Evolutionary conservation across 805 yeast species (phyloP).

Genomic region (Zygosaccharomyces pseudorouxii): DNA sequence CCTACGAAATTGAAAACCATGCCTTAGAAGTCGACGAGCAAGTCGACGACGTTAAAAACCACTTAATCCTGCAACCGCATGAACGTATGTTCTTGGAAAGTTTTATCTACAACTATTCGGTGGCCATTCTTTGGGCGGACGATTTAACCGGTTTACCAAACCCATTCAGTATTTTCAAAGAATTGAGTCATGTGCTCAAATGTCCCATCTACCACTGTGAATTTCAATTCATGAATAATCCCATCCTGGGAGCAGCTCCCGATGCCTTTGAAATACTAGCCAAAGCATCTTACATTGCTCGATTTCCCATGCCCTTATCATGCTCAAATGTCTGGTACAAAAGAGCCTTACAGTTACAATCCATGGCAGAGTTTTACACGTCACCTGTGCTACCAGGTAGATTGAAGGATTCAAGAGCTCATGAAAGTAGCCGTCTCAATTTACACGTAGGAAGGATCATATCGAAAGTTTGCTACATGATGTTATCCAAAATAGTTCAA

Average conservation of each 20-base stretch:
- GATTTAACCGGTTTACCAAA: conserved; percentile 36
- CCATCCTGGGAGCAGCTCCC: conserved; percentile 38
- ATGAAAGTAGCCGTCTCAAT: conserved; percentile 13
- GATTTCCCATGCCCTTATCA: conserved; percentile 17
- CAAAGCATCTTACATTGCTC: conserved; percentile 35
- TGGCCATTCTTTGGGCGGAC: conserved; percentile 37
- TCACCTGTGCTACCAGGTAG: conserved; percentile 11
- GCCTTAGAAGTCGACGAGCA: conserved; percentile 7
- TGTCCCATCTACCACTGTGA: conserved; percentile 37
- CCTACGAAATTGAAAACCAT: conserved; percentile 14
- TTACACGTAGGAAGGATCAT: conserved; percentile 13
- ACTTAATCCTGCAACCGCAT: conserved; percentile 15
- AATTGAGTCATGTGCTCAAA: conserved; percentile 33
- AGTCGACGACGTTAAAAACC: conserved; percentile 4
- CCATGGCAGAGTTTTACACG: conserved; percentile 14
- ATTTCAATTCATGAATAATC: conserved; percentile 43
- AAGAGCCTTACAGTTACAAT: conserved; percentile 10
- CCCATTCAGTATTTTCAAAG: conserved; percentile 40
- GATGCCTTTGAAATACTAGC: conserved; percentile 37
- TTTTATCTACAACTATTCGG: conserved; percentile 41
- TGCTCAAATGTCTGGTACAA: conserved; percentile 11
- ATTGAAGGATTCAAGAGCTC: background rate
- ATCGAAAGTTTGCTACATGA: conserved; percentile 15
- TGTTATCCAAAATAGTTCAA: conserved; percentile 12
- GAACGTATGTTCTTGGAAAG: conserved; percentile 43